Percentiles rank a stretch among this genome's conserved stretches.
These are phyloP conservation scores for Teunomyces stri DNA, from an alignment of 805 yeast species.

Conservation along the genomic window DNA sequence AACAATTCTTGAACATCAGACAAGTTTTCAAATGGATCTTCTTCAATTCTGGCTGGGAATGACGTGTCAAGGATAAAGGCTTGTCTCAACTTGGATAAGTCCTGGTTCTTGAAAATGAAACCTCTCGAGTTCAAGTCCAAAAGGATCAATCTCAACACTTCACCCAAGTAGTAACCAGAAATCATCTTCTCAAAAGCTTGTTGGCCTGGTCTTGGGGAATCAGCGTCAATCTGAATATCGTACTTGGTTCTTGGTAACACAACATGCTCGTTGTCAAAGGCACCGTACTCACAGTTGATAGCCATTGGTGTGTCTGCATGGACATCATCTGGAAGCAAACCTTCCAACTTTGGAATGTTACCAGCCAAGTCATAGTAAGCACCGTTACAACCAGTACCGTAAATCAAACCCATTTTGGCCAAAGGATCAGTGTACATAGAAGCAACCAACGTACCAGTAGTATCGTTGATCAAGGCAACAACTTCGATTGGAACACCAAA, in stretches of 20 bases:
- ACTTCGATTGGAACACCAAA: slow-evolving; percentile 75
- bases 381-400: slow-evolving; percentile 97
- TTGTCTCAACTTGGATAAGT: slow-evolving; percentile 55
- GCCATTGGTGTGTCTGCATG: slow-evolving; percentile 75
- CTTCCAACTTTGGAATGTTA: slow-evolving; percentile 79
- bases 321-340: slow-evolving; percentile 63
- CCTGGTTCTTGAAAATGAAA: slow-evolving; percentile 68
- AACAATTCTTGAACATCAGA: slow-evolving; percentile 71
- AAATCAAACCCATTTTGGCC: slow-evolving; percentile 91
- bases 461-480: slow-evolving; percentile 92
- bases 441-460: slow-evolving; percentile 96
- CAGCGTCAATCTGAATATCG: slow-evolving; percentile 75
- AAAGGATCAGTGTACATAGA: slow-evolving; percentile 87
- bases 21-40: slow-evolving; percentile 84
- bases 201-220: slow-evolving; percentile 95
- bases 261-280: slow-evolving; percentile 86
- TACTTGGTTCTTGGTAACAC: slow-evolving; percentile 87
- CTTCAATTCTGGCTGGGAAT: slow-evolving; percentile 81
- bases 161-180: slow-evolving; percentile 95
- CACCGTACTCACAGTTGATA: slow-evolving; percentile 97
- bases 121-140: slow-evolving; percentile 65
- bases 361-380: slow-evolving; percentile 81
- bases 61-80: slow-evolving; percentile 86
- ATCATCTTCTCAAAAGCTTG: slow-evolving; percentile 97
- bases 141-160: slow-evolving; percentile 76